Base-by-base conservation (phyloP, 768 basidiomycete genomes). In the Naganishia kalamii region DNA sequence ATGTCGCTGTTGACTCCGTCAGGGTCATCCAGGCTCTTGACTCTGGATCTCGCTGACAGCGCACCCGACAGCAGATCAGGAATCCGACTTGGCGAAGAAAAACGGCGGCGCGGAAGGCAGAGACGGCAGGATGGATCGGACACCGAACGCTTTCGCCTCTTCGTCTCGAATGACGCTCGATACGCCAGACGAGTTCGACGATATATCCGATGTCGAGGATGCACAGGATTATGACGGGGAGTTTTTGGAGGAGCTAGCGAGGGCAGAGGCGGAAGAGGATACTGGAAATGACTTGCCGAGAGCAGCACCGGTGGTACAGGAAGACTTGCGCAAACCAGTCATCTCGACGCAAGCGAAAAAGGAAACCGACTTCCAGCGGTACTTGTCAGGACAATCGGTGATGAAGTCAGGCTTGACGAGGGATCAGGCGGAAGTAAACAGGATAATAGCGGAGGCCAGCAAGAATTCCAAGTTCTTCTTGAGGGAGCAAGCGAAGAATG, bases 401-500 rank as follows among this genome's bases (percentile, higher is more conserved):
- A 87, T 84, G 48, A 94, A 94, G 82, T 90, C 91, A 49, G 75
- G 75, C 3, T 43, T 77, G 37, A 68, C 69, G 37, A 61, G 72
- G 44, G 76, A 77, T 70, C 75, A 72, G 69, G 60, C 74, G 73
- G 73, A 47, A 41, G 65, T 29, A 2, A 43, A 52, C 41, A 23
- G 12, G 13, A 61, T 61, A 62, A 96, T 94, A 59, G 88, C 89
- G 0, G 89, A 94, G 60, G 91, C 85, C 23, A 51, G 62, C 10
- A 62, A 75, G 71, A 92, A 92, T 3, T 93, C 91, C 29, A 92
- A 91, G 78, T 97, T 62, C 43, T 65, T 67, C 68, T 70, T 90
- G 85, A 92, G 93, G 69, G 92, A 96, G 80, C 91, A 90, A 76
- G 84, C 85, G 72, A 92, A 89, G 74, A 91, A 97, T 77, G 86